Base-by-base conservation (phyloP, 2,329 filamentous ascomycete species). In the Microcyclospora tardicrescens region DNA sequence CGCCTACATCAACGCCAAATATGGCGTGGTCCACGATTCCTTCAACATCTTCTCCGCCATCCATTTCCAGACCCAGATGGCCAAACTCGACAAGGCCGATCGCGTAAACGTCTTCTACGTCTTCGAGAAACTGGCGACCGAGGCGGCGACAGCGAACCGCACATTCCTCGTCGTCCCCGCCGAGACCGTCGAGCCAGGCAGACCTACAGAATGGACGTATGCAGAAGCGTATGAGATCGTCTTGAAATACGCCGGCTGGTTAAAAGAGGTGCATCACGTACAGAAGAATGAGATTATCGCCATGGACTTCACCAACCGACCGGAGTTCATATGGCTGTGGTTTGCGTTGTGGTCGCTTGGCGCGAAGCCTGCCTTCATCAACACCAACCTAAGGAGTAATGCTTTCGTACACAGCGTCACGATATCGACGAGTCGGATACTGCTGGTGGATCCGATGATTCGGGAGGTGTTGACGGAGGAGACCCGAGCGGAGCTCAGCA, bases 321-420 rank as follows among this genome's bases (percentile, higher is more conserved):
- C 84, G n/a, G 70, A 72, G 2, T 89, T 85, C 52, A 53, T 89
- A 19, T 83, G 87, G 55, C 45, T 93, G 8, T 75, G 79, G 69
- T 66, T 87, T 39, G 85, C 79, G 0, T 61, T 93, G 27, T 93
- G 84, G 84, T 76, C 79, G 24, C 76, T 93, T 42, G 86, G 86
- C 10, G 85, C 82, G 0, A 77, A 77, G 40, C 84, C 85, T 0
- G 85, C 85, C 0, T 84, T 91, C 50, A 81, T 93, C 62, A 94
- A 94, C 61, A 89, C 87, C 61, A 91, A 91, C 55, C 64, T 93
- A 35, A 70, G 72, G 0, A 79, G 77, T 10, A 74, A 79, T 19
- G 70, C 84, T 0, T 65, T 94, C 44, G 59, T 73, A 2, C 85
- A 94, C 60, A 89, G 82, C 48, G 67, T 93, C 33, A 72, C 70